Evolutionary conservation across 208 protist genomes (phyloP).

Genomic region (Strigomonas culicis): DNA sequence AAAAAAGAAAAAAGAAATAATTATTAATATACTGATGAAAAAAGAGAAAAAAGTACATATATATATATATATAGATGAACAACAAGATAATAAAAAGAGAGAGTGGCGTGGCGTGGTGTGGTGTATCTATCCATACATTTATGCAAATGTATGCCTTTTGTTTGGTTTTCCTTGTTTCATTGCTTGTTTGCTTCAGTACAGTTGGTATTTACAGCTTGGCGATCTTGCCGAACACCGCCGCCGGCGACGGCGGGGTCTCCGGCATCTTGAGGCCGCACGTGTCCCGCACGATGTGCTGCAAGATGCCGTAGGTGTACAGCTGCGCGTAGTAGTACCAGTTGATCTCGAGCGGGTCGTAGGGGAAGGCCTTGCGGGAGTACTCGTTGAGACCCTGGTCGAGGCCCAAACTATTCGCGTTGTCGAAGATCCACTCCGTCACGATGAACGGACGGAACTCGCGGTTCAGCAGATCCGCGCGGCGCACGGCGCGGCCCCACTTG

Average conservation of each 20-base stretch:
- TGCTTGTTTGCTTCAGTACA: neutral
- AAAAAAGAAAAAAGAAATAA: too few relatives aligned
- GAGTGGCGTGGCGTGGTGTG: neutral
- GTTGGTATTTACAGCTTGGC: conserved; percentile 32
- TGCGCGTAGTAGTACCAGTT: conserved; percentile 74
- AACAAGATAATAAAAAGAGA: conserved; percentile 3
- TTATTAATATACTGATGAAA: neutral
- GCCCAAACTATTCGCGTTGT: conserved; percentile 24
- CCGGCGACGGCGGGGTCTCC: conserved; percentile 24
- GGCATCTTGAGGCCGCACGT: conserved; percentile 33
- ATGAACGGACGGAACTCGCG: conserved; percentile 68
- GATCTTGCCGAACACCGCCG: conserved; percentile 50
- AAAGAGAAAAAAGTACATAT: neutral
- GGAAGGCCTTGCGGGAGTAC: conserved; percentile 31
- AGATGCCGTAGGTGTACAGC: conserved; percentile 63
- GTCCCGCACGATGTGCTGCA: conserved; percentile 67
- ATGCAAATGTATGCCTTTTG: neutral
- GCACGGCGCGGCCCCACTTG: conserved; percentile 48
- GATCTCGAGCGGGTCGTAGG: conserved; percentile 60
- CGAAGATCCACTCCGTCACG: conserved; percentile 57
- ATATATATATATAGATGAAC: neutral
- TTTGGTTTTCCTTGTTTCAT: neutral
- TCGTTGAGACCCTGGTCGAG: conserved; percentile 59
- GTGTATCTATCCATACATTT: neutral
- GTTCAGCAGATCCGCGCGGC: conserved; percentile 49